Percentiles rank a stretch among this genome's conserved stretches.
phyloP scores from a whole-genome alignment of 306 rosid genomes.

The Cucumis melo region DNA sequence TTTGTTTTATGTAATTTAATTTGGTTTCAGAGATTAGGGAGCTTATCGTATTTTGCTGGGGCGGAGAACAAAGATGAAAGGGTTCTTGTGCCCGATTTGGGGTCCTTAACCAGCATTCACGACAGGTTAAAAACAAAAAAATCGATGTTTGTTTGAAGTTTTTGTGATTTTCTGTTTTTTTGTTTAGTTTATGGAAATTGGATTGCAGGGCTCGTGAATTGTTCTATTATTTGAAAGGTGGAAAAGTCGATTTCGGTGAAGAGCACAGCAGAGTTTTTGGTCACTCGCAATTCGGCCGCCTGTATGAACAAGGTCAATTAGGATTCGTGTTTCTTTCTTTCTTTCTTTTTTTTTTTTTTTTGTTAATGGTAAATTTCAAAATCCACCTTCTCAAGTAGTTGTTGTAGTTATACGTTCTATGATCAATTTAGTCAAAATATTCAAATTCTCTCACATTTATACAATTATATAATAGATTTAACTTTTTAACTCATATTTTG shows the following conservation, averaged over 20 bases:
- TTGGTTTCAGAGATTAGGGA: constrained; percentile 54
- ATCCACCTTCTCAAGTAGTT: too few species aligned
- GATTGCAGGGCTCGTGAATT: constrained; percentile 74
- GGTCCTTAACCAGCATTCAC: constrained; percentile 76
- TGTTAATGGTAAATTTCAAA: too few species aligned
- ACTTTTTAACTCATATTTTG: too few species aligned
- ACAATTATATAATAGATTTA: too few species aligned
- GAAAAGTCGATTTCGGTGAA: constrained; percentile 81
- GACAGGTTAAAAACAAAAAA: constrained; percentile 35
- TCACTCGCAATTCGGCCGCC: constrained; percentile 68
- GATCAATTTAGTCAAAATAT: too few species aligned
- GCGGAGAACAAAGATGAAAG: constrained; percentile 95
- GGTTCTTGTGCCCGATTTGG: constrained; percentile 97
- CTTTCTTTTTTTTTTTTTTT: too few species aligned
- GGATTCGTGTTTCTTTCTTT: too few species aligned
- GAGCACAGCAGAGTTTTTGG: constrained; percentile 83
- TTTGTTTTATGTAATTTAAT: background rate
- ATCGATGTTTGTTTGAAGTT: background rate
- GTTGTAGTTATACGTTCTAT: too few species aligned
- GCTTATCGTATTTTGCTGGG: constrained; percentile 81
- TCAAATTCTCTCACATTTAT: too few species aligned
- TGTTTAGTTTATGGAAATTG: background rate
- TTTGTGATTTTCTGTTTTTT: background rate
- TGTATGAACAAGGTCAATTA: constrained; percentile 55
- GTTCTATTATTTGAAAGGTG: constrained; percentile 93